Base-by-base conservation (phyloP, 2,329 filamentous ascomycete species). In the Pyrenochaeta sp. region DNA sequence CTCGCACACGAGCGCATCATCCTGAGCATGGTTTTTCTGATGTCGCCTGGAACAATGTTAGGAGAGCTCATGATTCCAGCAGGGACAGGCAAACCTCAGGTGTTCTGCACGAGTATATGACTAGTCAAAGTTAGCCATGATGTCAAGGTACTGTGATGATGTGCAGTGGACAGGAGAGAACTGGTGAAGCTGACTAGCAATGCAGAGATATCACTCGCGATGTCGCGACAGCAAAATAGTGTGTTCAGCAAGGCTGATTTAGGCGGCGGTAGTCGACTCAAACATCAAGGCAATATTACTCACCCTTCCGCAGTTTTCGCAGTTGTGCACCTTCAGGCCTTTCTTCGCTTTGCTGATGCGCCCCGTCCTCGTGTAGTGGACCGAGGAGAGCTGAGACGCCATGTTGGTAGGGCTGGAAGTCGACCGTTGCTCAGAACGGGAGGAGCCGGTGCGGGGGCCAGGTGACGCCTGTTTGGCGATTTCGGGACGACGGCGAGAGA, bases 311-410 rank as follows among this genome's bases (percentile, higher is more conserved):
- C 79, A 81, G 30, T 49, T 49, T n/a, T 78, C 74, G 59, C 79
- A 81, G 37, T 75, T 66, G 54, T 81, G 79, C 17, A 81, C 75
- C 56, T 78, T 77, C 35, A 77, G 49, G 12, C 79, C 79, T 54
- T 81, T 81, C 59, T 78, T 76, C 6, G 79, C 79, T 66, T 80
- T 81, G 52, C 77, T 80, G 45, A 81, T 74, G 23, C 79, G 73
- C 17, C 79, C 79, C 21, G 79, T 81, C 56, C 73, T 75, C 17
- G 79, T 81, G 60, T 77, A 79, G 51, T 74, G 70, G 48, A 78
- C 67, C 14, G 73, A 60, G 31, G 55, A 50, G 29, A 65, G 51
- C 29, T 71, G 65, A 33, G 65, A 67, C 39, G 60, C 50, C 62
- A 67, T 71, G 29, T 69, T 66, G 17, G 61, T 61, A 45, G 75